Percentiles rank a stretch among this genome's conserved stretches.
Conservation (phyloP, 2,329 filamentous ascomycete genomes). For the Dactylellina drechsleri region DNA sequence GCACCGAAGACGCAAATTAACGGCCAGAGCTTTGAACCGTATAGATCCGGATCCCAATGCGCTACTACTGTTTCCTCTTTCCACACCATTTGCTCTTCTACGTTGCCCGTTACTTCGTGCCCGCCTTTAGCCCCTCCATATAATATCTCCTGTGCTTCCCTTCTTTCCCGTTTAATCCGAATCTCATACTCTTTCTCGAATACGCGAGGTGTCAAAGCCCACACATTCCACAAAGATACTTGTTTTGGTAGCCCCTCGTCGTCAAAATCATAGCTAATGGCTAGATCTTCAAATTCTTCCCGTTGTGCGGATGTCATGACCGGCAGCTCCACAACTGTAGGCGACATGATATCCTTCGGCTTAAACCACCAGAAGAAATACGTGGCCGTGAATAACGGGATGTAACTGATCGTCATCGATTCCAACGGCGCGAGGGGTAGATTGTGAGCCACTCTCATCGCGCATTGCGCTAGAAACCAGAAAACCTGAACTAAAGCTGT, state of each 20-base stretch:
- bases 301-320: conserved; percentile 57
- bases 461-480: conserved; percentile 60
- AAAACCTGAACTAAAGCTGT: conserved; percentile 59
- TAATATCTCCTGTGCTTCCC: conserved; percentile 60
- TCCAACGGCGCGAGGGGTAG: conserved; percentile 61
- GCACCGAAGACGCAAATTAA: conserved; percentile 56
- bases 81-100: conserved; percentile 60
- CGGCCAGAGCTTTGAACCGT: conserved; percentile 57
- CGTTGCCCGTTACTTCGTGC: conserved; percentile 57
- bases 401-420: conserved; percentile 61
- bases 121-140: conserved; percentile 57
- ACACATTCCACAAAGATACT: conserved; percentile 58
- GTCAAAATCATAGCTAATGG: conserved; percentile 59
- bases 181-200: conserved; percentile 59
- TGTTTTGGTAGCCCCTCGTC: conserved; percentile 57
- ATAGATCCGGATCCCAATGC: conserved; percentile 56
- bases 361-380: conserved; percentile 62
- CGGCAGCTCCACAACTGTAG: conserved; percentile 59
- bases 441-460: conserved; percentile 59
- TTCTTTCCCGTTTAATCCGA: conserved; percentile 61
- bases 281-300: conserved; percentile 58
- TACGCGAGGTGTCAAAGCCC: conserved; percentile 59
- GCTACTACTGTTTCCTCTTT: conserved; percentile 57
- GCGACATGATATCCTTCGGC: conserved; percentile 61
- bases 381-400: conserved; percentile 60